Conservation (phyloP, 2,329 filamentous ascomycete genomes). For the Clonostachys rosea region DNA sequence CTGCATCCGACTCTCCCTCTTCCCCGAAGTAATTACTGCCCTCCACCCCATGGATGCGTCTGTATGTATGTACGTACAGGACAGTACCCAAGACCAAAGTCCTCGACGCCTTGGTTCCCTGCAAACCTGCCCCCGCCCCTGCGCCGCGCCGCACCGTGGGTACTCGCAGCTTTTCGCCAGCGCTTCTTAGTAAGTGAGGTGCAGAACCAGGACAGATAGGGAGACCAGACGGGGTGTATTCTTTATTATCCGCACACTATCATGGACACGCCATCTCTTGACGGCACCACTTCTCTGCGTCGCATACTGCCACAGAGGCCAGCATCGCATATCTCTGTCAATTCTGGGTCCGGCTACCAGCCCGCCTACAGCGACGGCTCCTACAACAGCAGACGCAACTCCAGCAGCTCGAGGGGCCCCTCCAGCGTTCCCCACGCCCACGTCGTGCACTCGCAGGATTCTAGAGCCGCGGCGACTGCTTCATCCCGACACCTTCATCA, state of each 20-base stretch:
- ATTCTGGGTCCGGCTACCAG: slow-evolving; percentile 33
- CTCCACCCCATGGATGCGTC: too few relatives aligned
- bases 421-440: slow-evolving; percentile 53
- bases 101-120: neutral
- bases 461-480: slow-evolving; percentile 25
- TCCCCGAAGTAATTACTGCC: too few relatives aligned
- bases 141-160: neutral
- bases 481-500: slow-evolving; percentile 11
- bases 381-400: slow-evolving; percentile 59
- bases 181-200: too few relatives aligned
- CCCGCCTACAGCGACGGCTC: slow-evolving; percentile 48
- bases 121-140: neutral
- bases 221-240: slow-evolving; percentile 3
- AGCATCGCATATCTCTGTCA: too few relatives aligned
- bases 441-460: slow-evolving; percentile 6
- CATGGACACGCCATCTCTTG: slow-evolving; percentile 39
- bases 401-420: slow-evolving; percentile 55
- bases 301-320: slow-evolving; percentile 60
- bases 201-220: neutral
- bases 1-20: too few relatives aligned
- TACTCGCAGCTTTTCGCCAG: too few relatives aligned
- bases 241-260: slow-evolving; percentile 15
- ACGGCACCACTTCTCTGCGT: slow-evolving; percentile 44
- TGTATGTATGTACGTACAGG: too few relatives aligned
- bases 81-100: too few relatives aligned